Conservation (phyloP, 768 basidiomycete genomes). For the Naematelia aurantialba region DNA sequence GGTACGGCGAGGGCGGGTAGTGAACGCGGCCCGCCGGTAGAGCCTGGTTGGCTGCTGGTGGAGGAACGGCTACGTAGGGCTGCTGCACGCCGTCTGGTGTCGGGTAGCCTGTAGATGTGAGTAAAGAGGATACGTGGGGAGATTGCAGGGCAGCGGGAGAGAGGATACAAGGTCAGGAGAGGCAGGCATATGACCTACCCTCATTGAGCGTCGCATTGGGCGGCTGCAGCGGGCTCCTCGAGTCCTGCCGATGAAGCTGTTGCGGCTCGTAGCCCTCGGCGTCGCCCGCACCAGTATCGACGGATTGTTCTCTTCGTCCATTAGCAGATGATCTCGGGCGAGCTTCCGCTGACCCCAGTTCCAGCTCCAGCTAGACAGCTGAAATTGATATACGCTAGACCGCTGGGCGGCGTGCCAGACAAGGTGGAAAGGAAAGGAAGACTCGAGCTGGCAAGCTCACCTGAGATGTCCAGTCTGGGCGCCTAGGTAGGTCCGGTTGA, state of each 20-base stretch:
- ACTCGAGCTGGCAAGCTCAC: not conserved
- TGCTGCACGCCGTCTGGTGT: constrained; percentile 11
- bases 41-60: constrained; percentile 14
- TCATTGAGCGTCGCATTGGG: not conserved
- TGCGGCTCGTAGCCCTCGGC: constrained; percentile 3
- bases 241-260: not conserved
- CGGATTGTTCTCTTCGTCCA: not conserved
- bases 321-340: too few species aligned
- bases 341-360: too few species aligned
- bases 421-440: not conserved
- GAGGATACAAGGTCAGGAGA: not conserved
- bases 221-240: constrained; percentile 1
- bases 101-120: constrained; percentile 5
- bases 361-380: too few species aligned
- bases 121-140: not conserved
- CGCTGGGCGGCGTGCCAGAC: too few species aligned
- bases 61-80: constrained; percentile 15
- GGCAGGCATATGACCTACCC: not conserved
- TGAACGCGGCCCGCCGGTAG: constrained; percentile 24
- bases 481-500: not conserved
- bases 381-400: too few species aligned
- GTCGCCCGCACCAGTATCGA: not conserved
- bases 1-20: constrained; percentile 37
- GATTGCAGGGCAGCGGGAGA: not conserved
- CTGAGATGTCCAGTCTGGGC: not conserved